Conservation (phyloP, 1,284 basidiomycete genomes). For the Trichosporon coremiiforme region DNA sequence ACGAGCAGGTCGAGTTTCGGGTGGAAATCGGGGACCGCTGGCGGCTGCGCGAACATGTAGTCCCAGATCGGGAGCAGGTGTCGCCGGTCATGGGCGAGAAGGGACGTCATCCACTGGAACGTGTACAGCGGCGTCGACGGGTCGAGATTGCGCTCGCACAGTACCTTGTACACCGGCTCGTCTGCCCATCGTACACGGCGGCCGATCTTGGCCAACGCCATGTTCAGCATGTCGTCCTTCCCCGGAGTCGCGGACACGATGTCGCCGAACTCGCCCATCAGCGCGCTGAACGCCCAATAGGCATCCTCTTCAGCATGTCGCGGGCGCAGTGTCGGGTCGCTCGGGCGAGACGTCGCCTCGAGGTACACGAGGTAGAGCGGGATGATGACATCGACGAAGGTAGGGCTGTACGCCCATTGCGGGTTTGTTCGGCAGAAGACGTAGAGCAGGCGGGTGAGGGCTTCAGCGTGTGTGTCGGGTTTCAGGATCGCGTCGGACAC, state of each 20-base stretch:
- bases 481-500: constrained; percentile 35
- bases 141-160: constrained; percentile 45
- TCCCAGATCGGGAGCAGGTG: constrained; percentile 50
- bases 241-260: constrained; percentile 30
- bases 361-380: constrained; percentile 52
- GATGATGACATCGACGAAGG: constrained; percentile 49
- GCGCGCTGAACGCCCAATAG: constrained; percentile 49
- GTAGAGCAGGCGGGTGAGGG: constrained; percentile 52
- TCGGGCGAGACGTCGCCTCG: constrained; percentile 25
- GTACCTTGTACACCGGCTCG: constrained; percentile 35
- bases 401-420: constrained; percentile 48
- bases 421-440: constrained; percentile 49
- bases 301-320: constrained; percentile 48
- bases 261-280: constrained; percentile 45
- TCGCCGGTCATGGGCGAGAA: constrained; percentile 39
- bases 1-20: constrained; percentile 48
- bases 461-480: constrained; percentile 51
- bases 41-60: constrained; percentile 47
- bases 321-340: background rate
- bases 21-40: constrained; percentile 33
- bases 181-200: constrained; percentile 50
- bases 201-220: constrained; percentile 37
- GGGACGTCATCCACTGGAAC: constrained; percentile 46
- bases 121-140: constrained; percentile 44
- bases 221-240: constrained; percentile 21